Conservation (phyloP, 2,329 filamentous ascomycete genomes). For the Fusarium acutatum region DNA sequence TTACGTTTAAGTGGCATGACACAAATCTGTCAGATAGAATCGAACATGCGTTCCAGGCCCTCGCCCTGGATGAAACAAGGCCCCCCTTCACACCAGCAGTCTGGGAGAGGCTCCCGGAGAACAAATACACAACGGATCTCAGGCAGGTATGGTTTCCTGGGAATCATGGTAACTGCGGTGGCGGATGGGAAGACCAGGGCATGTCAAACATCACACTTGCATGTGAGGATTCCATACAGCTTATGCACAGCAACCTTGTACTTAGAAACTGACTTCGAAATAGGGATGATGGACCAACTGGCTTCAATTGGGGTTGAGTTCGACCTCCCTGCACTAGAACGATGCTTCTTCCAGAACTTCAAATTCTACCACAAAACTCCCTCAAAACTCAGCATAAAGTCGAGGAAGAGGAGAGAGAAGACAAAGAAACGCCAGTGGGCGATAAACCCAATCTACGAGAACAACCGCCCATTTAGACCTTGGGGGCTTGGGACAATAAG, state of each 20-base stretch:
- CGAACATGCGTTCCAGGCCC: slow-evolving; percentile 66
- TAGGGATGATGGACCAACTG: slow-evolving; percentile 67
- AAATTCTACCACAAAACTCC: slow-evolving; percentile 44
- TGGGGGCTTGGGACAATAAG: slow-evolving; percentile 59
- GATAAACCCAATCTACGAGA: slow-evolving; percentile 55
- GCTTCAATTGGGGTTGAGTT: slow-evolving; percentile 62
- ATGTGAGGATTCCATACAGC: slow-evolving; percentile 43
- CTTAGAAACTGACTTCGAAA: not conserved
- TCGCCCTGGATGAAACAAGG: slow-evolving; percentile 66
- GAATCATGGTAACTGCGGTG: slow-evolving; percentile 75
- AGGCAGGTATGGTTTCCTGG: slow-evolving; percentile 74
- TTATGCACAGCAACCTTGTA: not conserved
- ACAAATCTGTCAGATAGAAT: slow-evolving; percentile 61
- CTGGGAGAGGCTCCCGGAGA: slow-evolving; percentile 57
- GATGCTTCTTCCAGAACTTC: slow-evolving; percentile 49
- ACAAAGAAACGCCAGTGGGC: slow-evolving; percentile 51
- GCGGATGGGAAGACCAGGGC: slow-evolving; percentile 67
- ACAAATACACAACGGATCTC: slow-evolving; percentile 53
- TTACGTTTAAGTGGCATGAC: slow-evolving; percentile 62
- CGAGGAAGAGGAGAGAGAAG: slow-evolving; percentile 27
- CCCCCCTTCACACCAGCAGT: slow-evolving; percentile 63
- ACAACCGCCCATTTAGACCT: slow-evolving; percentile 57
- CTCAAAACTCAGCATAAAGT: slow-evolving; percentile 10
- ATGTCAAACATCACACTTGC: slow-evolving; percentile 51
- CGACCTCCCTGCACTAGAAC: slow-evolving; percentile 51